Percentiles rank a stretch among this genome's conserved stretches.
Evolutionary conservation across 2,329 filamentous ascomycete genomes (phyloP).

Genomic region (Penicillium sp.): DNA sequence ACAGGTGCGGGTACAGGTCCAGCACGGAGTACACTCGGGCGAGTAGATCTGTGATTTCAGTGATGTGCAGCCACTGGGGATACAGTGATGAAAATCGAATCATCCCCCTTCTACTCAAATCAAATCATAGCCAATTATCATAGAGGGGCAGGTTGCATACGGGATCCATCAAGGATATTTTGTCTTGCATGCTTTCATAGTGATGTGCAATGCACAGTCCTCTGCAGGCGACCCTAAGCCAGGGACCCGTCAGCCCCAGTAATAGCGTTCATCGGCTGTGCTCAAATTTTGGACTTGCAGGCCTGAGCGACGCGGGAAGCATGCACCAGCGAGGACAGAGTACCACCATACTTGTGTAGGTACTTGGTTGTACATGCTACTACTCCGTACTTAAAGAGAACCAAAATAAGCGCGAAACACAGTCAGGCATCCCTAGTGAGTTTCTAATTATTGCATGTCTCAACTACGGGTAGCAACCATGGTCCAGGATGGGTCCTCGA

Average conservation of each 20-base stretch:
- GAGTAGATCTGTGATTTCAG: slow-evolving; percentile 23
- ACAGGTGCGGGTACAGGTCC: background rate
- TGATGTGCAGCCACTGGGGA: slow-evolving; percentile 22
- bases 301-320: too few relatives aligned
- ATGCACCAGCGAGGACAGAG: too few relatives aligned
- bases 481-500: slow-evolving; percentile 18
- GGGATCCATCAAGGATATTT: slow-evolving; percentile 2
- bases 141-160: slow-evolving; percentile 1
- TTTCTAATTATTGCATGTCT: slow-evolving; percentile 4
- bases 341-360: too few relatives aligned
- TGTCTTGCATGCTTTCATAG: slow-evolving; percentile 11
- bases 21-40: too few relatives aligned
- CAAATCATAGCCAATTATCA: background rate
- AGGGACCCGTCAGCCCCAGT: slow-evolving; percentile 10
- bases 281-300: too few relatives aligned
- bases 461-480: slow-evolving; percentile 20
- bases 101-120: background rate
- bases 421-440: background rate
- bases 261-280: slow-evolving; percentile 14
- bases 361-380: background rate
- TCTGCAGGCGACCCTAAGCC: slow-evolving; percentile 5
- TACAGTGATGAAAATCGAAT: background rate
- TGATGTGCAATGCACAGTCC: slow-evolving; percentile 21
- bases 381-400: background rate
- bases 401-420: slow-evolving; percentile 1